phyloP scores from a whole-genome alignment of 73 alveolate species.

The Symbiodinium natans region DNA sequence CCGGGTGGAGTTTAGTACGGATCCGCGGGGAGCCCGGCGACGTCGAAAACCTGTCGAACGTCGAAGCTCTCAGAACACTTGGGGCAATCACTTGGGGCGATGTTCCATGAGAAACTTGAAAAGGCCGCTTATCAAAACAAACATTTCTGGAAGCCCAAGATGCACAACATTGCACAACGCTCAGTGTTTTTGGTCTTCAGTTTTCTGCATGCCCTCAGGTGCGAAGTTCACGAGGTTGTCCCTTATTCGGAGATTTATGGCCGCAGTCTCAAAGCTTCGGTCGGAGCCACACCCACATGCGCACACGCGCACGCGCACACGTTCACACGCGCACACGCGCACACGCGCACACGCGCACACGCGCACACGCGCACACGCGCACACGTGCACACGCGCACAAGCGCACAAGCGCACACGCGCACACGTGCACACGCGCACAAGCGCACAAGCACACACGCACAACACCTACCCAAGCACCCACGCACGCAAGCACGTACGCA shows the following conservation, averaged over 20 bases:
- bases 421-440: too few relatives aligned
- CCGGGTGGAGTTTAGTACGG: neutral
- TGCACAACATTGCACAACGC: too few relatives aligned
- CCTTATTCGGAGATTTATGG: constrained; percentile 86
- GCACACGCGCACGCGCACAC: neutral
- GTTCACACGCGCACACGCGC: constrained; percentile 11
- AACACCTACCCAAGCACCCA: too few relatives aligned
- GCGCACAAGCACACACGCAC: too few relatives aligned
- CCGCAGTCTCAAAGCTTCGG: neutral
- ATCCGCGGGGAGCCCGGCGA: neutral
- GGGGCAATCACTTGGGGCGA: too few relatives aligned
- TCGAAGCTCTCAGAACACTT: too few relatives aligned
- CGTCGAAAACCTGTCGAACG: too few relatives aligned
- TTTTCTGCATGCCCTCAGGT: neutral
- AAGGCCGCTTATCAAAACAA: too few relatives aligned
- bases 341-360: constrained; percentile 4
- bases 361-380: neutral
- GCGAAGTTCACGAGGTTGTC: constrained; percentile 91
- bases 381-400: neutral
- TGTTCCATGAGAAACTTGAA: too few relatives aligned
- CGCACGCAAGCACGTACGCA: too few relatives aligned
- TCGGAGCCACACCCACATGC: neutral
- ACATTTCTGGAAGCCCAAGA: too few relatives aligned
- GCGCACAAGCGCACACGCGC: neutral
- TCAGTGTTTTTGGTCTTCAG: too few relatives aligned